phyloP scores from a whole-genome alignment of 495 filamentous ascomycete genomes.

The Penicillium flavigenum region DNA sequence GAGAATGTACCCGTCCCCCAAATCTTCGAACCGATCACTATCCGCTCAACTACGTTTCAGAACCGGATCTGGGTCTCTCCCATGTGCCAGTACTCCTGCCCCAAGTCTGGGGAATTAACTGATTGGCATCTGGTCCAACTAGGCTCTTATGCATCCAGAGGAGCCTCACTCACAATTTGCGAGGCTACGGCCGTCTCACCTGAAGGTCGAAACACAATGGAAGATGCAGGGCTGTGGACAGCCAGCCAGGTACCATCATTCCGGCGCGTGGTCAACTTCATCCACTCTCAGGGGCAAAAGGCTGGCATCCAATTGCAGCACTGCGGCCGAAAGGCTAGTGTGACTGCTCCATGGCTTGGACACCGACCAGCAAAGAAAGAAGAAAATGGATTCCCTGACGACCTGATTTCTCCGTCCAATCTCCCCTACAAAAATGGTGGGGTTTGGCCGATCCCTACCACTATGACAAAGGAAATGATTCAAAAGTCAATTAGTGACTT shows the following conservation, averaged over 20 bases:
- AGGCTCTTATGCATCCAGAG: constrained; percentile 51
- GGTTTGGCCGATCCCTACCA: constrained; percentile 14
- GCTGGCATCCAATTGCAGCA: constrained; percentile 63
- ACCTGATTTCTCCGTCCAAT: constrained; percentile 21
- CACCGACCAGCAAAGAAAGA: background rate
- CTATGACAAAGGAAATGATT: constrained; percentile 52
- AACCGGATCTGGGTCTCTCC: background rate
- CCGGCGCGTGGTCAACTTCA: constrained; percentile 49
- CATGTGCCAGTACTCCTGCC: constrained; percentile 55
- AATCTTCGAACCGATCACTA: background rate
- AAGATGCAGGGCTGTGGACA: constrained; percentile 52
- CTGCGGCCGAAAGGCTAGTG: constrained; percentile 60
- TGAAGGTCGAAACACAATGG: constrained; percentile 64
- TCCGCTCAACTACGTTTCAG: background rate
- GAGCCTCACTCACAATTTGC: constrained; percentile 57
- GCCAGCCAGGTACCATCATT: constrained; percentile 6
- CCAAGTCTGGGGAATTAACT: constrained; percentile 51
- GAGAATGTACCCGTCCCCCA: background rate
- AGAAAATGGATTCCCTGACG: constrained; percentile 28
- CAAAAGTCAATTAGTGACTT: constrained; percentile 46
- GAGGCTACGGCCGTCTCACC: constrained; percentile 63
- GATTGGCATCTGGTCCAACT: constrained; percentile 54
- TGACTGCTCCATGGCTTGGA: constrained; percentile 52
- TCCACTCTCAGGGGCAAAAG: constrained; percentile 56
- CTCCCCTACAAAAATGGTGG: constrained; percentile 30